Evolutionary conservation across 2,329 filamentous ascomycete genomes (phyloP), one percentile per base, ranked within the genome.

Genomic region (Fusarium poae): DNA sequence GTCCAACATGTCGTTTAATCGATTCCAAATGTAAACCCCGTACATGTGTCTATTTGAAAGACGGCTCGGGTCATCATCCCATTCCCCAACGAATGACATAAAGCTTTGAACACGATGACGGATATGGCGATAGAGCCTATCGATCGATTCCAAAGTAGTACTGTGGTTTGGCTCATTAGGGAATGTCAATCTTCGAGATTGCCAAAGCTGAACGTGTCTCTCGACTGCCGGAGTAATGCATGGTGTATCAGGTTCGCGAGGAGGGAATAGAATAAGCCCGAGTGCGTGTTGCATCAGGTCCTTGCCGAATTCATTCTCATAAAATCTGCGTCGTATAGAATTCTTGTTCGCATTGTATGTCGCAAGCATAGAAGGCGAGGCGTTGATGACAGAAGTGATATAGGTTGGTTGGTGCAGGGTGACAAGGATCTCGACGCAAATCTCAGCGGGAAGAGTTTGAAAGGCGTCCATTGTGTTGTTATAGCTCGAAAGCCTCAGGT

Each of bases 171-270:
- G 5, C 5, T 32, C 11, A 15, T 16, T 6, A 16, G 32, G 32
- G 32, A 8, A 34, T 9, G 6, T 16, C 7, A 34, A 34, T 2
- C 5, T 16, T 18, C 20, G 35, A 37, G 10, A 37, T 12, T 20
- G 5, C 35, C 35, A 37, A 4, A 5, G 25, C n/a, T 30, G 5
- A 20, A 12, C 8, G 4, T 29, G 8, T 2, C 4, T 4, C 16
- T 20, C 7, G 3, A 30, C 10, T 4, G 18, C 3, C 5, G 18
- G 18, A n/a, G 35, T 5, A 18, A 20, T 12, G 5, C 6, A 2
- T n/a, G 18, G 2, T 3, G n/a, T n/a, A 4, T 12, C 5, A 5
- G 35, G 9, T n/a, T 20, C 18, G 2, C 10, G 5, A 20, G 2
- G 3, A 20, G 35, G 35, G 32, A 20, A 37, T 3, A 6, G 10